Evolutionary conservation across 2,329 filamentous ascomycete species (phyloP), one percentile per base, ranked within the genome.

Genomic region (Exophiala sideris): DNA sequence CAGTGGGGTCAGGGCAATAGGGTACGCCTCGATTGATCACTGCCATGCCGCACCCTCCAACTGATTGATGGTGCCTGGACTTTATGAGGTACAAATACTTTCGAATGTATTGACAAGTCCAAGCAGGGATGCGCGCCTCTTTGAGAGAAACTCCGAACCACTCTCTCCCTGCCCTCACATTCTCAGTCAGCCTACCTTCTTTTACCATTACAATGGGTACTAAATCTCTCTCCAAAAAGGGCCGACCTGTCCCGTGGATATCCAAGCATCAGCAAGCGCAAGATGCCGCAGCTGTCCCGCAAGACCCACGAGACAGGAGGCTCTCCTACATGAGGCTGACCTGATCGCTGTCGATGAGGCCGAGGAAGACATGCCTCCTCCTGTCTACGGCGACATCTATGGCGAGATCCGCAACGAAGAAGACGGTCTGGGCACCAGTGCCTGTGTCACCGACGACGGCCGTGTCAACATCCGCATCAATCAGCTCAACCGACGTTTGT

Each of bases 381-480:
- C 54, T n/a, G 50, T 35, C 14, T 60, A 63, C 38, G 56, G 60
- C 38, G 34, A 55, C 10, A 62, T 81, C 1, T 85, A 86, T 63
- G 83, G 82, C 62, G 79, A 81, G 21, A 69, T 86, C 20, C 76
- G 80, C 52, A 76, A 86, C 54, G 80, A 77, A n/a, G 81, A 84
- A 62, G 73, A 80, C 29, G 83, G 83, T 11, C 82, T 86, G 56
- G 77, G 82, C 48, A 83, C 83, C 33, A 80, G 79, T 40, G 83
- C 82, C 40, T 74, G 75, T 32, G 71, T 86, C 32, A 83, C 80
- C 85, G 87, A 82, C 54, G 86, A 91, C 71, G 88, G 89, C 20
- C 83, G 89, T 65, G 79, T 92, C 63, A 84, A 89, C 65, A 89
- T 92, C 72, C 84, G 84, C 59, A 88, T 92, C 71, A 84, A 86